Percentiles rank a stretch among this genome's conserved stretches.
These are phyloP conservation scores for Dothidotthia symphoricarpi DNA, from an alignment of 2,329 filamentous ascomycete species.

Conservation along the genomic window DNA sequence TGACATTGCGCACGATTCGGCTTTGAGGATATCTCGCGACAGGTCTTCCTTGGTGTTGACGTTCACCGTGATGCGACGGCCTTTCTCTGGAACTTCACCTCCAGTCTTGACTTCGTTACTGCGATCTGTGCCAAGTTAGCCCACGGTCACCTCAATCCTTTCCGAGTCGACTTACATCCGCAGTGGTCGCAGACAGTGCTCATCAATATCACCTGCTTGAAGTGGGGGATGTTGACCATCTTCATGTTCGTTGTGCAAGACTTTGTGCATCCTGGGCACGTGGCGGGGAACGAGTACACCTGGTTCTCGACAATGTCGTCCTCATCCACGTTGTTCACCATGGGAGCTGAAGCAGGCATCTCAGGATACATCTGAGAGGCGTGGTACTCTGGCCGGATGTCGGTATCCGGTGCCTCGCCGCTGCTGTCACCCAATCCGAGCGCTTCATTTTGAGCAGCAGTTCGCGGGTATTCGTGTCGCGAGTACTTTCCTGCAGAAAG, in stretches of 20 bases:
- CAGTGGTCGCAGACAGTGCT: constrained; percentile 88
- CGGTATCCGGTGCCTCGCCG: constrained; percentile 55
- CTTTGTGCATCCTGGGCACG: constrained; percentile 86
- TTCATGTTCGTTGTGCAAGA: constrained; percentile 93
- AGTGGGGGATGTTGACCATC: constrained; percentile 96
- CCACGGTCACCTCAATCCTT: not conserved
- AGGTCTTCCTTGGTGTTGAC: constrained; percentile 72
- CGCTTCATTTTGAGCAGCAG: constrained; percentile 78
- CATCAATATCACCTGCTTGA: constrained; percentile 97
- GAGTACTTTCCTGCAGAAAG: constrained; percentile 84
- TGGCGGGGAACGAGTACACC: constrained; percentile 88
- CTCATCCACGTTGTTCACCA: constrained; percentile 45
- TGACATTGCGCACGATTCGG: constrained; percentile 82
- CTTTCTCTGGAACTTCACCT: constrained; percentile 82
- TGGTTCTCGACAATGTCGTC: constrained; percentile 89
- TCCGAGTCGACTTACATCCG: constrained; percentile 55
- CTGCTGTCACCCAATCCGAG: constrained; percentile 66
- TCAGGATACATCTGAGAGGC: constrained; percentile 47
- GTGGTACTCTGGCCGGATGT: constrained; percentile 55
- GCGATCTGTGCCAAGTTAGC: constrained; percentile 54
- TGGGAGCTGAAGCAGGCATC: constrained; percentile 35
- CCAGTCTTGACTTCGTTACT: constrained; percentile 98
- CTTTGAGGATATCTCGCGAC: constrained; percentile 91
- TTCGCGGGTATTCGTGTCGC: constrained; percentile 79
- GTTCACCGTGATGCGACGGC: constrained; percentile 75